A percentile compares a stretch with the other conserved stretches of the same genome.
Evolutionary conservation across 306 rosid genomes (phyloP).

Genomic region (Prunus armeniaca): DNA sequence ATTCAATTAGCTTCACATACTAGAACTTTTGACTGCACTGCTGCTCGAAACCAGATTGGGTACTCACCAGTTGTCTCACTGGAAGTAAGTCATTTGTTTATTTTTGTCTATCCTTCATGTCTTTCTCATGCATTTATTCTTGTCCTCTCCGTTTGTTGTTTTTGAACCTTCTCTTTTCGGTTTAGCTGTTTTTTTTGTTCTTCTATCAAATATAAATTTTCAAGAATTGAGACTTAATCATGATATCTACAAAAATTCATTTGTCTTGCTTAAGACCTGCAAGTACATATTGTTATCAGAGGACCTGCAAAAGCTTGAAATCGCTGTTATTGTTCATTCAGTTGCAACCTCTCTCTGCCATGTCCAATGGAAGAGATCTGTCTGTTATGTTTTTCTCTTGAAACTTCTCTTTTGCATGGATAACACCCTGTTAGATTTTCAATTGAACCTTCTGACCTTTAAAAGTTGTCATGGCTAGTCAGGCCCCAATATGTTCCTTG

Average conservation of each 20-base stretch:
- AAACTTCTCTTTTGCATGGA: too few relatives aligned
- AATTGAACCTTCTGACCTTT: background rate
- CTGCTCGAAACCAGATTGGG: constrained; percentile 62
- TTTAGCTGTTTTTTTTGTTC: too few relatives aligned
- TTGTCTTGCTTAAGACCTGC: background rate
- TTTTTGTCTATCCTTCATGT: constrained; percentile 3
- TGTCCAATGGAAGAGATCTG: background rate
- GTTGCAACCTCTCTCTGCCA: background rate
- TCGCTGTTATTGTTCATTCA: background rate
- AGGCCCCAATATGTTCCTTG: background rate
- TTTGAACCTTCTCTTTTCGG: background rate
- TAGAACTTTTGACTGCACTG: constrained; percentile 62
- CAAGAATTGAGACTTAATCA: background rate
- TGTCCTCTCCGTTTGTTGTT: background rate
- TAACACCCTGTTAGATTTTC: background rate
- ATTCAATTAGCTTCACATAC: constrained; percentile 55
- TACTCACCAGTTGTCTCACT: constrained; percentile 70
- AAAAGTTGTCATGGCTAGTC: background rate
- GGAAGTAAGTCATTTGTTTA: constrained; percentile 41
- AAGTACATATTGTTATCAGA: background rate
- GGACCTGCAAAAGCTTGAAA: background rate
- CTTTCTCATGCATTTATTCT: background rate
- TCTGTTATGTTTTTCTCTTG: background rate
- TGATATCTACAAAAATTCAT: background rate
- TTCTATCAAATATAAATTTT: too few relatives aligned